Conservation (phyloP, 225 moss, liverwort and hornwort species). For the Neckera pumila region DNA sequence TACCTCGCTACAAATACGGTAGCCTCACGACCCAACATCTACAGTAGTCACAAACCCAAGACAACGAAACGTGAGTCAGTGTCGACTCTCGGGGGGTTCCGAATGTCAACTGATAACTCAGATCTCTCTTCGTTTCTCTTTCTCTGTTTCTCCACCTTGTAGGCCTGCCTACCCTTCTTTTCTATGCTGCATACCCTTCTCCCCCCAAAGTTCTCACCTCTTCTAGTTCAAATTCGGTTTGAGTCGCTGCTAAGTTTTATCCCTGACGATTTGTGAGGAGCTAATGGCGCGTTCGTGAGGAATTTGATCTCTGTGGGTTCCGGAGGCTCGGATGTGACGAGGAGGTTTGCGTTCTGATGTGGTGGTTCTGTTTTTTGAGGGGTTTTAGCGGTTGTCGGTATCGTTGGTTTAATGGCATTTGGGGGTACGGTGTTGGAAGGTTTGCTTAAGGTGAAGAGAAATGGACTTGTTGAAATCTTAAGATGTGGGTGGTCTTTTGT, state of each 20-base stretch:
- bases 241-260: not conserved
- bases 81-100: too few relatives aligned
- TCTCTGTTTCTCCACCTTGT: not conserved
- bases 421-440: too few relatives aligned
- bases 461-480: too few relatives aligned
- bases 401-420: not conserved
- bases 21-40: too few relatives aligned
- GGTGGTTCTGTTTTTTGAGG: not conserved
- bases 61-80: too few relatives aligned
- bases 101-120: not conserved
- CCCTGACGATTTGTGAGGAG: not conserved
- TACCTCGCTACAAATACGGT: too few relatives aligned
- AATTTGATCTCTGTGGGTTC: not conserved
- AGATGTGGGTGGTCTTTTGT: too few relatives aligned
- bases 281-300: not conserved
- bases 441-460: too few relatives aligned
- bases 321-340: too few relatives aligned
- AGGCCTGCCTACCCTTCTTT: not conserved
- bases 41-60: too few relatives aligned
- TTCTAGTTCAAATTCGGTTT: not conserved
- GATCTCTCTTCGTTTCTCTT: not conserved
- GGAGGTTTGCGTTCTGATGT: too few relatives aligned
- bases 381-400: too few relatives aligned
- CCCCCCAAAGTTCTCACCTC: not conserved
- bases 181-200: not conserved